Evolutionary conservation across 2,329 filamentous ascomycete species (phyloP).

Genomic region (Paecilomyces variotii): DNA sequence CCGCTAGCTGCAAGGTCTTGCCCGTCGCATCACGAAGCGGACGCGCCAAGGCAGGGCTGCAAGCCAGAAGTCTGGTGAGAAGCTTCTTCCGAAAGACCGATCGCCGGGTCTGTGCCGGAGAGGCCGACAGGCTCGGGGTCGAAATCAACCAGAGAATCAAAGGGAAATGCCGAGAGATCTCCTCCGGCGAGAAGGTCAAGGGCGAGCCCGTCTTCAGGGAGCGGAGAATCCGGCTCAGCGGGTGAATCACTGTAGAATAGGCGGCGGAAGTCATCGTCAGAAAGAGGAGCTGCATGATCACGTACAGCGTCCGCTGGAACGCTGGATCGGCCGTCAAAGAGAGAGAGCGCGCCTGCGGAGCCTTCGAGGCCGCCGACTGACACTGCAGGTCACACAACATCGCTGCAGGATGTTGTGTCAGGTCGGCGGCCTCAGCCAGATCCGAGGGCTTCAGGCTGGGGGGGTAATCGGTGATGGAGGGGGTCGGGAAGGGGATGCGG

Average conservation of each 20-base stretch:
- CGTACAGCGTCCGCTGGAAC: conserved; percentile 46
- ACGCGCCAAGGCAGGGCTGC: conserved; percentile 48
- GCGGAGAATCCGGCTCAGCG: conserved; percentile 63
- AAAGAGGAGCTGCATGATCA: conserved; percentile 57
- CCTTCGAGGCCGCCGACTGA: conserved; percentile 65
- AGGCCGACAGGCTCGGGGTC: conserved; percentile 41
- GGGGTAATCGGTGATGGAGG: conserved; percentile 31
- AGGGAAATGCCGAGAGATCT: conserved; percentile 43
- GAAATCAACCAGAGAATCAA: conserved; percentile 50
- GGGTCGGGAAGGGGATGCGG: conserved; percentile 32
- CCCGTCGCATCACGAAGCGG: conserved; percentile 47
- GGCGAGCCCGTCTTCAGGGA: conserved; percentile 69
- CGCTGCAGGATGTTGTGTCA: conserved; percentile 99
- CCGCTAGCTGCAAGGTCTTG: conserved; percentile 45
- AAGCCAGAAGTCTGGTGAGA: conserved; percentile 43
- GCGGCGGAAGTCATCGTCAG: conserved; percentile 58
- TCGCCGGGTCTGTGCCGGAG: conserved; percentile 37
- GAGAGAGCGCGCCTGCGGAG: conserved; percentile 40
- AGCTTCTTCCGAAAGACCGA: conserved; percentile 43
- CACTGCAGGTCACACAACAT: conserved; percentile 99
- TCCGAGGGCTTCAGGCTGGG: conserved; percentile 33
- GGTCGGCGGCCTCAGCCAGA: conserved; percentile 61
- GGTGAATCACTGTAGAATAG: conserved; percentile 56
- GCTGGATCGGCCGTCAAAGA: conserved; percentile 31
- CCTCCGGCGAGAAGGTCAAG: conserved; percentile 55